Percentiles rank a stretch among this genome's conserved stretches.
Evolutionary conservation across 805 yeast species (phyloP).

Genomic region (Metahyphopichia silvanorum): DNA sequence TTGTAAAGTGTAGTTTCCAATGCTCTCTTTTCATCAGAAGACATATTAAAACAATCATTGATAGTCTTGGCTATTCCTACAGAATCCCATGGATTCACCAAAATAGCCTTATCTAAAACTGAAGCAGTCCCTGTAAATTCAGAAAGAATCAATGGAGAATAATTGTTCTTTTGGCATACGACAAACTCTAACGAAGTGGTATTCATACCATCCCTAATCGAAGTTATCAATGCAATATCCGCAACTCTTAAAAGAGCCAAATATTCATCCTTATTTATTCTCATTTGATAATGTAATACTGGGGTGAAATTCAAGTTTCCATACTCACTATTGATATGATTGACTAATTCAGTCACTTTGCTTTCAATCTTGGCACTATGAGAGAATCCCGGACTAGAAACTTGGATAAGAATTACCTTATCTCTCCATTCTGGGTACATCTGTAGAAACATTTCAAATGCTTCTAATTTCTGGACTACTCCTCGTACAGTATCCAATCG

Average conservation of each 20-base stretch:
- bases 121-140: slow-evolving; percentile 91
- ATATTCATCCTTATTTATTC: slow-evolving; percentile 85
- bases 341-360: slow-evolving; percentile 78
- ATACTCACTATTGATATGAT: slow-evolving; percentile 77
- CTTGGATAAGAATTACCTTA: slow-evolving; percentile 86
- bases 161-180: slow-evolving; percentile 72
- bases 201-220: slow-evolving; percentile 94
- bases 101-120: slow-evolving; percentile 66
- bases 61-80: slow-evolving; percentile 88
- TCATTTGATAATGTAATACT: slow-evolving; percentile 87
- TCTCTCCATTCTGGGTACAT: slow-evolving; percentile 92
- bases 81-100: slow-evolving; percentile 96
- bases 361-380: slow-evolving; percentile 67
- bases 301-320: slow-evolving; percentile 85
- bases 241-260: slow-evolving; percentile 85
- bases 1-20: slow-evolving; percentile 56
- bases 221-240: slow-evolving; percentile 83
- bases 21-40: slow-evolving; percentile 39
- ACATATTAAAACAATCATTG: slow-evolving; percentile 60
- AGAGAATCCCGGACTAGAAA: slow-evolving; percentile 72
- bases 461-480: slow-evolving; percentile 87
- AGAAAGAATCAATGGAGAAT: slow-evolving; percentile 78
- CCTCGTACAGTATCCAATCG: slow-evolving; percentile 90
- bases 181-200: slow-evolving; percentile 93
- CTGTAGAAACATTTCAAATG: slow-evolving; percentile 81